phyloP scores from a whole-genome alignment of 2,329 filamentous ascomycete genomes.

The Exophiala sideris region DNA sequence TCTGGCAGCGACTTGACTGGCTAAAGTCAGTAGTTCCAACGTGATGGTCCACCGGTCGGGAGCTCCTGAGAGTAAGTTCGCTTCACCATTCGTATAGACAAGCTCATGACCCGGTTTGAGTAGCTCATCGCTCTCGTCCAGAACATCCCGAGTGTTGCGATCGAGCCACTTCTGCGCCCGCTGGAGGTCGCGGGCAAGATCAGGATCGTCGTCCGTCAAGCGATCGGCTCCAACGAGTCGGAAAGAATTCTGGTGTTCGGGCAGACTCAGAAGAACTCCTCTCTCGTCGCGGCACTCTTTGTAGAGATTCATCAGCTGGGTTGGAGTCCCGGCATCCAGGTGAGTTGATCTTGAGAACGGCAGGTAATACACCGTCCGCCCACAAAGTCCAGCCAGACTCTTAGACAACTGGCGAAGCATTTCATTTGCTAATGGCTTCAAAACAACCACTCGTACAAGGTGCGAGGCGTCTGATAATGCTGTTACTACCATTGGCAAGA shows the following conservation, averaged over 20 bases:
- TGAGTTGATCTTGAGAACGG: constrained; percentile 45
- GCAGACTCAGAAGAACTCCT: constrained; percentile 60
- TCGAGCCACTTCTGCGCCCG: constrained; percentile 47
- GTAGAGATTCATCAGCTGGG: constrained; percentile 39
- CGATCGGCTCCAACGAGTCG: constrained; percentile 59
- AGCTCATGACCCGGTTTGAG: constrained; percentile 61
- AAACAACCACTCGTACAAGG: constrained; percentile 59
- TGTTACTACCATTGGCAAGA: constrained; percentile 61
- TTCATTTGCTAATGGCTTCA: constrained; percentile 59
- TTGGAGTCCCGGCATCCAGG: constrained; percentile 33
- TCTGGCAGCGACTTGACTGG: constrained; percentile 9
- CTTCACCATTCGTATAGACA: constrained; percentile 59
- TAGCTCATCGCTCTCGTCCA: constrained; percentile 66
- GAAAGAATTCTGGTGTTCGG: constrained; percentile 63
- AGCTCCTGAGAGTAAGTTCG: constrained; percentile 50
- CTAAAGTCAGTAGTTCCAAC: constrained; percentile 43
- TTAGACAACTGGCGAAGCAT: constrained; percentile 56
- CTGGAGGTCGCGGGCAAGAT: constrained; percentile 37
- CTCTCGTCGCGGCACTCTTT: constrained; percentile 48
- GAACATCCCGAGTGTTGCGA: constrained; percentile 49
- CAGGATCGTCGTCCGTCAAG: constrained; percentile 28
- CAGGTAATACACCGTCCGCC: constrained; percentile 44
- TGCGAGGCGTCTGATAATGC: constrained; percentile 50
- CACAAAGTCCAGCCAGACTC: constrained; percentile 45
- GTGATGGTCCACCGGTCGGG: constrained; percentile 57